A percentile compares a stretch with the other conserved stretches of the same genome.
phyloP scores from a whole-genome alignment of 225 moss, liverwort and hornwort genomes.

The Marchantia paleacea region DNA sequence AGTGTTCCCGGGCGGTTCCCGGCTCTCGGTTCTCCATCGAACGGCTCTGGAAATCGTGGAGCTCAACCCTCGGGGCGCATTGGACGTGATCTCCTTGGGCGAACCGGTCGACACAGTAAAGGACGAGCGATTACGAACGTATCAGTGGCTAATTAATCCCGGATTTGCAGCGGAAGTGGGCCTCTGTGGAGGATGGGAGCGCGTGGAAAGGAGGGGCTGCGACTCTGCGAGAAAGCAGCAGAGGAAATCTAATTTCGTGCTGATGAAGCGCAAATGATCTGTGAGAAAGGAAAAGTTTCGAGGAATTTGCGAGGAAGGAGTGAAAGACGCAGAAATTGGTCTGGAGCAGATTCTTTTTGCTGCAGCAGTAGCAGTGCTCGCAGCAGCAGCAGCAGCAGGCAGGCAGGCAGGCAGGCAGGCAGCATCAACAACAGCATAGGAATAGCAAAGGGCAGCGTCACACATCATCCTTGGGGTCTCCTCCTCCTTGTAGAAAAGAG shows the following conservation, averaged over 20 bases:
- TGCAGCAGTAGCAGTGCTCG: background rate
- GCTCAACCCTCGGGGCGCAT: background rate
- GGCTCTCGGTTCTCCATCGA: background rate
- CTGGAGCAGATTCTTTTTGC: background rate
- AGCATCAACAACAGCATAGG: background rate
- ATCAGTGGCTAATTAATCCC: background rate
- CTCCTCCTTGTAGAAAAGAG: constrained; percentile 15
- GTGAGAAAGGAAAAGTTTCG: background rate
- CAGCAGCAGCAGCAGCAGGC: background rate
- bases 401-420: too few relatives aligned
- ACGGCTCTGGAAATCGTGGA: background rate
- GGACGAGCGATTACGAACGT: background rate
- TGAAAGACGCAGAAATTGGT: background rate
- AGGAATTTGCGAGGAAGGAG: background rate
- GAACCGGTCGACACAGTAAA: background rate
- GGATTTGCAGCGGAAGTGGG: background rate
- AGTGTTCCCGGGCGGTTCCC: too few relatives aligned
- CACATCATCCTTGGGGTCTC: background rate
- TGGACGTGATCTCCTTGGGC: too few relatives aligned
- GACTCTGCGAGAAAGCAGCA: background rate
- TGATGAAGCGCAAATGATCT: constrained; percentile 1
- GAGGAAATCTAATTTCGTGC: background rate
- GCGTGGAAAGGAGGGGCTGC: background rate
- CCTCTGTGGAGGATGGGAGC: background rate
- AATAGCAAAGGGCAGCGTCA: constrained; percentile 13